phyloP scores from a whole-genome alignment of 1,139 yeast species.

The Yamadazyma triangularis region DNA sequence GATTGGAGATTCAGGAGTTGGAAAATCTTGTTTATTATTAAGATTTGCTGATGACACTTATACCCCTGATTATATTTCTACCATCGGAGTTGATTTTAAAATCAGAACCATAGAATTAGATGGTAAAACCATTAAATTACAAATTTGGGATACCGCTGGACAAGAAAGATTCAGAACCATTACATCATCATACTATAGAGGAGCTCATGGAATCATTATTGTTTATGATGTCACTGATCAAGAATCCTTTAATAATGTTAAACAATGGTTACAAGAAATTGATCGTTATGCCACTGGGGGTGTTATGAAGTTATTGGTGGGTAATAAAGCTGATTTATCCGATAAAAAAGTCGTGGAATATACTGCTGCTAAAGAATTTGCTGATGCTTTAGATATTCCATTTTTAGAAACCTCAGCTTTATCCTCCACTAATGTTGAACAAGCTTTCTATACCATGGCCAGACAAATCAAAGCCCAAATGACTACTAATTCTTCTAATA shows the following conservation, averaged over 20 bases:
- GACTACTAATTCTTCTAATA: constrained; percentile 60
- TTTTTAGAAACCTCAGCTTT: constrained; percentile 96
- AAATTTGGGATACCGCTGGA: constrained; percentile 99
- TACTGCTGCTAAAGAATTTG: constrained; percentile 96
- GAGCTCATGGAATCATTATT: constrained; percentile 97
- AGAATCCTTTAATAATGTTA: constrained; percentile 94
- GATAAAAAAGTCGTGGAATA: constrained; percentile 96
- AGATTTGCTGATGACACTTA: constrained; percentile 97
- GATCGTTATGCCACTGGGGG: constrained; percentile 98
- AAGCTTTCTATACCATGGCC: constrained; percentile 98
- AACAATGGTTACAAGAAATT: constrained; percentile 98
- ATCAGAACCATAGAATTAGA: constrained; percentile 95
- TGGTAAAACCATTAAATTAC: constrained; percentile 95
- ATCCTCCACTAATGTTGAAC: constrained; percentile 94
- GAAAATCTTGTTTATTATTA: constrained; percentile 89
- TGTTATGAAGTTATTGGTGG: constrained; percentile 91
- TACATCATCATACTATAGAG: constrained; percentile 96
- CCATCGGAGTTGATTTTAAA: constrained; percentile 97
- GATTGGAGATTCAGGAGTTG: constrained; percentile 98
- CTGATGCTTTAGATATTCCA: constrained; percentile 93
- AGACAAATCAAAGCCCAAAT: constrained; percentile 96
- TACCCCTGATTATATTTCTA: constrained; percentile 94
- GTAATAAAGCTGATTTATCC: constrained; percentile 92
- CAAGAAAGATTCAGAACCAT: constrained; percentile 98
- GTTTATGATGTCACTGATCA: constrained; percentile 98